Base-by-base conservation (phyloP, 176 grass and related monocot species). In the Puya raimondii region DNA sequence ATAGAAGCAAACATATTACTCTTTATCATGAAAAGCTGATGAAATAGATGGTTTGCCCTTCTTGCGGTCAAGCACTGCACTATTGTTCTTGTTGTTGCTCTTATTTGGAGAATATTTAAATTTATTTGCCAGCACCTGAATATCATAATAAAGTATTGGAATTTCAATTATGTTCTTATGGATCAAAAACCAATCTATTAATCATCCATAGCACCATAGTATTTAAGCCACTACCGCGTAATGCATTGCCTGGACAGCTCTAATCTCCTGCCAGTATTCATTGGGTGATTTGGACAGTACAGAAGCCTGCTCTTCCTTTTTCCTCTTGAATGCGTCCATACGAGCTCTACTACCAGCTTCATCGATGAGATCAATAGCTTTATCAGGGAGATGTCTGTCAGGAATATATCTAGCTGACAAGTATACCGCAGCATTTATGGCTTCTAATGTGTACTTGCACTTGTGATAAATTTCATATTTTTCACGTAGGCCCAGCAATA, bases 291-390 rank as follows among this genome's bases (percentile, higher is more conserved):
- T 90, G 2, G 72, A 90, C 51, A 99, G 85, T 51, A 99, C 77
- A 74, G 86, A 87, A 76, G 82, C 81, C 49, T 84, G 82, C 23
- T 89, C 86, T 84, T 93, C 76, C 74, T 81, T 92, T 78, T 85
- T 93, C 88, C 64, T 93, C 81, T 99, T 99, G 82, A 85, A 94
- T 51, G 89, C 86, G 48, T 91, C 90, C 70, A 94, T 99, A 21
- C 85, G 85, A 65, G 95, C 87, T 79, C 82, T 81, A 63, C 95
- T 99, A 67, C 94, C 94, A 72, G 94, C 89, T 83, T 99, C 94
- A 81, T 99, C 94, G 67, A 99, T 90, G 21, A 99, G 74, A 77
- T 99, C 94, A 75, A 99, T 93, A 74, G 89, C 94, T 72, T 99
- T 99, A 74, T 99, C 94, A 73, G 94, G 94, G 70, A 93, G 86